Base-by-base conservation (phyloP, 2,329 filamentous ascomycete genomes). In the Fusarium papillatum region DNA sequence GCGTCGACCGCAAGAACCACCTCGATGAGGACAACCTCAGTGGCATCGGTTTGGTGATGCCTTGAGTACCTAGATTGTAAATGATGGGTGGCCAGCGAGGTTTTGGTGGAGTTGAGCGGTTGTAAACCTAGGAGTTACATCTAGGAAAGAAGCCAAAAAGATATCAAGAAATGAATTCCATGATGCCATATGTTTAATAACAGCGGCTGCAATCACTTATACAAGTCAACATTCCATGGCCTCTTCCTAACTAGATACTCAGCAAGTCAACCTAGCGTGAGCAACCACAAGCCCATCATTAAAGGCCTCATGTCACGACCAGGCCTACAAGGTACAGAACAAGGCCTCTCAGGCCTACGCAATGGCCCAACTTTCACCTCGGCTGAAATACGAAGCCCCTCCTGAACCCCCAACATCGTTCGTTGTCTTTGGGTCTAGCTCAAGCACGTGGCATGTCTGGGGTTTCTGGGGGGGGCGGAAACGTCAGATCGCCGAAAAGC, bases 11-110 rank as follows among this genome's bases (percentile, higher is more conserved):
- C 80, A 91, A 90, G 81, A 98, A 97, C 82, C 87, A 92, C 79
- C 88, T 96, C 46, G 96, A 98, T 82, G 91, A 93, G 78, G 92
- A 93, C 69, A 90, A 91, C 74, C 91, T 95, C 82, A 97, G 96
- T 79, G 96, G 97, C 2, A 92, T 99, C 71, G 97, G 97, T 46
- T 91, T 98, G 81, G 95, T 98, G 29, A 95, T 98, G 92, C 87
- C 88, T 36, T 77, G 24, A 43, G 43, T 10, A 34, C 11, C 31
- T 34, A 26, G 36, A 63, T 29, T 50, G 38, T 24, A 34, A 16
- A 55, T 63, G 17, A 69, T 43, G 36, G 41, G 62, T 7, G 46
- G 22, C 13, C 39, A 29, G 24, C 26, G 39, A 38, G 65, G 29
- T 66, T 36, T 62, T 67, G 29, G 8, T 64, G 26, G 66, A 64